These are phyloP conservation scores for Tuber umbilicatum DNA, from an alignment of 495 filamentous ascomycete genomes.

Conservation along the genomic window DNA sequence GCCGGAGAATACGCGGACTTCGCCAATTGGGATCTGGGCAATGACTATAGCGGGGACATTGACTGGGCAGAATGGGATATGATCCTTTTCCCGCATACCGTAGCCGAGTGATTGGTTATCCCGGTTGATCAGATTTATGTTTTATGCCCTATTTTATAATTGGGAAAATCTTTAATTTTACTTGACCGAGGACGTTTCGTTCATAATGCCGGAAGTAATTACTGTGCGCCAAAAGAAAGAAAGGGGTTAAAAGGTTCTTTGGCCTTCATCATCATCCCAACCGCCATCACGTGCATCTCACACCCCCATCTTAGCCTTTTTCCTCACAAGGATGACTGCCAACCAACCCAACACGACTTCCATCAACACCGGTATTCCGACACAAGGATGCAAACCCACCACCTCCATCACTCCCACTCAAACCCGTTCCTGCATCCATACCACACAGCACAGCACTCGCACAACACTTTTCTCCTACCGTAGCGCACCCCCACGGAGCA, in stretches of 20 bases:
- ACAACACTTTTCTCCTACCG: not conserved
- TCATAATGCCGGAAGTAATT: too few species aligned
- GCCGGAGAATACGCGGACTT: constrained; percentile 17
- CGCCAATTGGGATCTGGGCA: constrained; percentile 31
- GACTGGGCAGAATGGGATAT: constrained; percentile 33
- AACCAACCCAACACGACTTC: not conserved
- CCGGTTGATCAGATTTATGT: not conserved
- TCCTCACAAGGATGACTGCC: not conserved
- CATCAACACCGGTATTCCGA: not conserved
- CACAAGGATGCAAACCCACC: not conserved
- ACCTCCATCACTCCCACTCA: not conserved
- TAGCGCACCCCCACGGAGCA: not conserved
- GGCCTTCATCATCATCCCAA: not conserved
- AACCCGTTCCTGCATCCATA: not conserved
- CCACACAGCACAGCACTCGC: not conserved
- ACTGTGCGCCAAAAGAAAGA: not conserved
- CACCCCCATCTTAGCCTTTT: not conserved
- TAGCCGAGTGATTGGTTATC: constrained; percentile 11
- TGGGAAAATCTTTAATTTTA: too few species aligned
- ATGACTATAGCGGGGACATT: constrained; percentile 33
- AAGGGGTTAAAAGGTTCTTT: not conserved
- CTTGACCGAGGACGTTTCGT: too few species aligned
- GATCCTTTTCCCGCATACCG: constrained; percentile 28
- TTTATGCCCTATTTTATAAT: not conserved
- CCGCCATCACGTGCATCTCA: not conserved